phyloP scores from a whole-genome alignment of 23 red algal species.

The Gracilaria caudata region DNA sequence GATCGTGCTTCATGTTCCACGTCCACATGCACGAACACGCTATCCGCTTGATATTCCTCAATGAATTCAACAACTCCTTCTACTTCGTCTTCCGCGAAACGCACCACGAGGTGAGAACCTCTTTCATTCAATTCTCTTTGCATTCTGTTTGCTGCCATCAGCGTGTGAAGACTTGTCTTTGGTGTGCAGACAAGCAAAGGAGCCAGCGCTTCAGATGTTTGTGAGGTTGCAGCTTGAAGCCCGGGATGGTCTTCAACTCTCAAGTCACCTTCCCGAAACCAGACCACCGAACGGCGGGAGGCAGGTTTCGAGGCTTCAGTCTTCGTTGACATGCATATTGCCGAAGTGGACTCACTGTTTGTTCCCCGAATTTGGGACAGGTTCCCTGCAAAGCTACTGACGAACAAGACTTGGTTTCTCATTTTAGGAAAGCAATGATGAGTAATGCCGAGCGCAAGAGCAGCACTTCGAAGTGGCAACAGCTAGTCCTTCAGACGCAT shows the following conservation, averaged over 20 bases:
- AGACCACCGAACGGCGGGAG: conserved; percentile 56
- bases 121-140: conserved; percentile 29
- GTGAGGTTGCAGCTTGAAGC: conserved; percentile 21
- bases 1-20: conserved; percentile 48
- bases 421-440: not conserved
- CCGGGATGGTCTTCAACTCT: conserved; percentile 59
- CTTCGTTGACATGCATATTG: not conserved
- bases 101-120: conserved; percentile 37
- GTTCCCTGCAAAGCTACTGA: not conserved
- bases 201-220: conserved; percentile 40
- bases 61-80: conserved; percentile 41
- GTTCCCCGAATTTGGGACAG: too few species aligned
- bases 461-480: too few species aligned
- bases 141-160: conserved; percentile 46
- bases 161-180: conserved; percentile 9
- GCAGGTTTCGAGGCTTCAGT: not conserved
- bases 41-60: conserved; percentile 42
- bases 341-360: not conserved
- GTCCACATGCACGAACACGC: conserved; percentile 56
- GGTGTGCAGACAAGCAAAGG: conserved; percentile 57
- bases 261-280: conserved; percentile 79
- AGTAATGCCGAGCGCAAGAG: not conserved
- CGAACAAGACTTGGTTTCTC: not conserved
- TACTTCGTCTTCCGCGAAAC: conserved; percentile 48
- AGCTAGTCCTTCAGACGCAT: too few species aligned